Percentiles rank a stretch among this genome's conserved stretches.
phyloP scores from a whole-genome alignment of 1,284 basidiomycete species.

The Puccinia horiana region DNA sequence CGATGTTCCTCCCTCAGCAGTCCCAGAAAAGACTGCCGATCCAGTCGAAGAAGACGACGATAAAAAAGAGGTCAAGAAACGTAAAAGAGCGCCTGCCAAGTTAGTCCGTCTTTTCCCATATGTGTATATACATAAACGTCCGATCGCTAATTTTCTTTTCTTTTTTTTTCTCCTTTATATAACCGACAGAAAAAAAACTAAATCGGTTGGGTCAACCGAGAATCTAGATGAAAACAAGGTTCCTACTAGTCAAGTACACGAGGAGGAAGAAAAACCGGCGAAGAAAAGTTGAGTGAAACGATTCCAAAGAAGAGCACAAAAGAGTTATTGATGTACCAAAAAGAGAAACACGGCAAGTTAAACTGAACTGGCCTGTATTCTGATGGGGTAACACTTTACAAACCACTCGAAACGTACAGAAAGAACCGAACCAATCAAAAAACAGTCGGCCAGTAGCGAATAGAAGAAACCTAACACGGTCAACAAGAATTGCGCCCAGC shows the following conservation, averaged over 20 bases:
- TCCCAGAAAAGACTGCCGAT: background rate
- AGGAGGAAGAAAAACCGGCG: background rate
- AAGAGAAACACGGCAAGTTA: background rate
- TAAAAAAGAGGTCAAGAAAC: slow-evolving; percentile 3
- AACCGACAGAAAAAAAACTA: background rate
- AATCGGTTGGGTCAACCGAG: background rate
- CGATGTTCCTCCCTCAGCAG: slow-evolving; percentile 39
- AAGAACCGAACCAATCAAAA: background rate
- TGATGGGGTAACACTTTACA: too few relatives aligned
- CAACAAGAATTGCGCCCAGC: background rate
- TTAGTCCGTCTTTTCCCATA: background rate
- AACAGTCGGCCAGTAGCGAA: background rate
- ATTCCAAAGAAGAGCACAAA: background rate
- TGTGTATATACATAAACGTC: background rate
- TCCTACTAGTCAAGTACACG: background rate
- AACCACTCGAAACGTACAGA: background rate
- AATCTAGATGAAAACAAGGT: background rate
- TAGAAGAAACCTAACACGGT: background rate
- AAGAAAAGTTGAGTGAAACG: background rate
- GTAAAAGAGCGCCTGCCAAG: slow-evolving; percentile 19
- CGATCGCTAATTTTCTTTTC: background rate
- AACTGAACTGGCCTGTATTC: background rate
- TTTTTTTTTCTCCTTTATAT: background rate
- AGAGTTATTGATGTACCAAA: too few relatives aligned
- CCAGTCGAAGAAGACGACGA: background rate